Percentiles rank a stretch among this genome's conserved stretches.
These are phyloP conservation scores for Xylaria curta DNA, from an alignment of 495 filamentous ascomycete genomes.

Conservation along the genomic window DNA sequence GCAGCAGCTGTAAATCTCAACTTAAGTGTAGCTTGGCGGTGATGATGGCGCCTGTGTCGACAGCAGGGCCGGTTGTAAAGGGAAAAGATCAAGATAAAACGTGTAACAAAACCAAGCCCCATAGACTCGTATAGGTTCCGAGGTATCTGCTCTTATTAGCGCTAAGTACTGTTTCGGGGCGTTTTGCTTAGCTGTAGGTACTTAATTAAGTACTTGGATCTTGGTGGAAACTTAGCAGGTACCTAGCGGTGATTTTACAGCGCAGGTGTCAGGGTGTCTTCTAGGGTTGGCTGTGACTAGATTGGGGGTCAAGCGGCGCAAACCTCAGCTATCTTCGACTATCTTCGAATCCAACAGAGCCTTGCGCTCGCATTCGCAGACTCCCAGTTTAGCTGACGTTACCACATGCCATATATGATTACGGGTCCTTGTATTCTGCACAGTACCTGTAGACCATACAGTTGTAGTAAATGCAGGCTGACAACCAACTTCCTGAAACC, in stretches of 20 bases:
- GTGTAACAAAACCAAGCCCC: not conserved
- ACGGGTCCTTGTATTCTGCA: not conserved
- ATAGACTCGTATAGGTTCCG: not conserved
- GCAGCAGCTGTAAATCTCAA: not conserved
- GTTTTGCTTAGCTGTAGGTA: not conserved
- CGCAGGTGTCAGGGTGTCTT: not conserved
- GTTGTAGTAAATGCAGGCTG: not conserved
- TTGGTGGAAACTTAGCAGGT: not conserved
- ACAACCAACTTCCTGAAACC: not conserved
- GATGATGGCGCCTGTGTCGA: not conserved
- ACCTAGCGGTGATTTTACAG: not conserved
- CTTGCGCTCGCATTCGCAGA: not conserved
- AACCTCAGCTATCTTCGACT: not conserved
- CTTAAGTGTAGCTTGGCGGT: not conserved
- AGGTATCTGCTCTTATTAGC: not conserved
- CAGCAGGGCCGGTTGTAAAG: not conserved
- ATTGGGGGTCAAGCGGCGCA: conserved; percentile 7
- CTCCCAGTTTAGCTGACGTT: conserved; percentile 6
- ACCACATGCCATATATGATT: conserved; percentile 10
- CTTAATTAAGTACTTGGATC: not conserved
- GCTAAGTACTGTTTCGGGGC: not conserved
- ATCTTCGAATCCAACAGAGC: conserved; percentile 1
- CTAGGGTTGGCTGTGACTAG: not conserved
- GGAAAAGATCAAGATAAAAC: not conserved
- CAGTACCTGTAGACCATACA: not conserved